A percentile compares a stretch with the other conserved stretches of the same genome.
These are phyloP conservation scores for Chenopodium quinoa DNA, from an alignment of 148 eudicot genomes.

Conservation along the genomic window DNA sequence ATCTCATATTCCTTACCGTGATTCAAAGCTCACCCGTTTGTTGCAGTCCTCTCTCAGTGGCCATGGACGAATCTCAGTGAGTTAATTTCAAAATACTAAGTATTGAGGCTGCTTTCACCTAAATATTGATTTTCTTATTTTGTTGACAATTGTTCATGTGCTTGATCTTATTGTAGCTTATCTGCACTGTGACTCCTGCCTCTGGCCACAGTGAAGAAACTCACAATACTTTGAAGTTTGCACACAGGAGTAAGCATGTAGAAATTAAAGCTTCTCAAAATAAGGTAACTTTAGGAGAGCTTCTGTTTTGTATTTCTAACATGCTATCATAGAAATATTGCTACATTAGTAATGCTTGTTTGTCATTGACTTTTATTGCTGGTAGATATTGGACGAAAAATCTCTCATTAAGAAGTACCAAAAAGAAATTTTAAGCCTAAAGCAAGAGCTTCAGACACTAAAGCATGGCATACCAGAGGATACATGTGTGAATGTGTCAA, in stretches of 20 bases:
- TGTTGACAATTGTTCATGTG: not conserved
- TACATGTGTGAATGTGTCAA: conserved; percentile 8
- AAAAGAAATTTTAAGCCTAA: conserved; percentile 29
- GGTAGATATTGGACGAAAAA: conserved; percentile 37
- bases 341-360: not conserved
- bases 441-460: conserved; percentile 31
- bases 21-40: conserved; percentile 77
- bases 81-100: conserved; percentile 14
- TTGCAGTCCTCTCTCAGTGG: conserved; percentile 82
- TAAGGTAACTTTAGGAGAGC: conserved; percentile 36
- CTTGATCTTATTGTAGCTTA: conserved; percentile 49
- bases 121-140: not conserved
- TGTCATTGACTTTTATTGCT: conserved; percentile 3
- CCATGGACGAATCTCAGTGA: conserved; percentile 76
- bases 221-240: conserved; percentile 81
- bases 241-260: conserved; percentile 70
- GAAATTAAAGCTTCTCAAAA: conserved; percentile 75
- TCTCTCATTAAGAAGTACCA: conserved; percentile 37
- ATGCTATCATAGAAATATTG: not conserved
- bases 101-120: not conserved
- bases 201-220: conserved; percentile 80
- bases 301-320: not conserved
- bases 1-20: conserved; percentile 71
- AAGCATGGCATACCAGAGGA: conserved; percentile 18
- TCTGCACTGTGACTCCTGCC: conserved; percentile 83